Conservation (phyloP, 495 filamentous ascomycete species). For the Neurospora sp. region DNA sequence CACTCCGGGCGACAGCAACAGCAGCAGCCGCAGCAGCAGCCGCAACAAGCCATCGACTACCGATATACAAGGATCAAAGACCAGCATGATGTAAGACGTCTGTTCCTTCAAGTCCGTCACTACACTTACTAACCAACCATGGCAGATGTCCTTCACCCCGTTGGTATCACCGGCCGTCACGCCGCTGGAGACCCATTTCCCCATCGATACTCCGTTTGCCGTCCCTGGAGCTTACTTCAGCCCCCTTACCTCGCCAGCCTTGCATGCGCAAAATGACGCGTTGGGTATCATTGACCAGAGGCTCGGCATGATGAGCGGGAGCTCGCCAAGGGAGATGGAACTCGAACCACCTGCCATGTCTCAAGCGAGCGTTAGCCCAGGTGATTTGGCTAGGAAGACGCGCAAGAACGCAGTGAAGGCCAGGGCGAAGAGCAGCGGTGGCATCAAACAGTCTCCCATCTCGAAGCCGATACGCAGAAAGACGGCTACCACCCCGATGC, state of each 20-base stretch:
- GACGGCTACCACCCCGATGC: conserved; percentile 43
- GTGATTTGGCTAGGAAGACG: conserved; percentile 36
- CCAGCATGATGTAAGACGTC: conserved; percentile 59
- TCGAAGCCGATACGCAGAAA: conserved; percentile 68
- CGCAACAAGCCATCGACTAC: conserved; percentile 54
- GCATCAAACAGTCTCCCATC: conserved; percentile 72
- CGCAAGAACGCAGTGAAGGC: conserved; percentile 37
- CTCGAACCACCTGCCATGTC: conserved; percentile 22
- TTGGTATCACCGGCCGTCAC: conserved; percentile 92
- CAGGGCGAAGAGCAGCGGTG: conserved; percentile 28
- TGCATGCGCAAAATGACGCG: conserved; percentile 65
- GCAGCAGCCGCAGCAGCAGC: conserved; percentile 40
- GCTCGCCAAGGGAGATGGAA: conserved; percentile 38
- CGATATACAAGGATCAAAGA: conserved; percentile 60
- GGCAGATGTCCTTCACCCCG: conserved; percentile 80
- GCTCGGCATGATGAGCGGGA: conserved; percentile 25
- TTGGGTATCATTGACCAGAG: conserved; percentile 33
- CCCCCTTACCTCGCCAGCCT: conserved; percentile 82
- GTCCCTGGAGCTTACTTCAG: conserved; percentile 88
- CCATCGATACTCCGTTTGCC: conserved; percentile 65
- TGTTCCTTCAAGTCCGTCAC: no score
- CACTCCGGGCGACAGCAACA: conserved; percentile 45
- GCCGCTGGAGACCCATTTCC: conserved; percentile 76
- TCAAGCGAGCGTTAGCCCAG: conserved; percentile 24
- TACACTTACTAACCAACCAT: no score